Percentiles rank a stretch among this genome's conserved stretches.
These are phyloP conservation scores for Ophiostoma himal-ulmi DNA, from an alignment of 2,329 filamentous ascomycete species.

Conservation along the genomic window DNA sequence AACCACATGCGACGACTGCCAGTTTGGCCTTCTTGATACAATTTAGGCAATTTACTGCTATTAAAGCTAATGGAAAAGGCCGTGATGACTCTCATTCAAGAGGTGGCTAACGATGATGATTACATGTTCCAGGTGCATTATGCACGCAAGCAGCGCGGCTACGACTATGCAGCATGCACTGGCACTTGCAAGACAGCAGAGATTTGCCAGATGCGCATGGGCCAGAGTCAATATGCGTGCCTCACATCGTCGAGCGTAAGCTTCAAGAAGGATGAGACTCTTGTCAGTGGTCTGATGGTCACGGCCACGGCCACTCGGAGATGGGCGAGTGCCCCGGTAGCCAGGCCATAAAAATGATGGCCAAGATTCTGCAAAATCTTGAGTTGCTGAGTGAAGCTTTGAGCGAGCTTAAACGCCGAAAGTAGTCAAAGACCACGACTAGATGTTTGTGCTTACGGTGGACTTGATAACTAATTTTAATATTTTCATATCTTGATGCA, in stretches of 20 bases:
- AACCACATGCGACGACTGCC: too few species aligned
- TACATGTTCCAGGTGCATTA: not conserved
- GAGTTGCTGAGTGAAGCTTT: not conserved
- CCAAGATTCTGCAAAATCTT: not conserved
- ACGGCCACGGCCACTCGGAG: slow-evolving; percentile 2
- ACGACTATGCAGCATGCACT: not conserved
- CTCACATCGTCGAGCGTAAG: not conserved
- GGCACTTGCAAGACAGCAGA: not conserved
- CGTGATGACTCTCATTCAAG: not conserved
- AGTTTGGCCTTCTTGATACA: too few species aligned
- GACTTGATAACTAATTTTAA: not conserved
- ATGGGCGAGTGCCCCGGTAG: not conserved
- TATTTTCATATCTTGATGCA: not conserved
- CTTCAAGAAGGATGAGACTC: not conserved
- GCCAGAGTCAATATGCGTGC: not conserved
- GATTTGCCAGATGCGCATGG: not conserved
- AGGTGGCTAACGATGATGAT: too few species aligned
- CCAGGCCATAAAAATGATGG: not conserved
- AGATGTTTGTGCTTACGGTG: too few species aligned
- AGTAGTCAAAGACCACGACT: not conserved
- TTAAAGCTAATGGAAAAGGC: too few species aligned
- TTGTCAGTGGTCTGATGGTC: not conserved
- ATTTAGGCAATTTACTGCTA: too few species aligned
- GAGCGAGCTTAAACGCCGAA: not conserved
- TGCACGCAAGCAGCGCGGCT: not conserved